Conservation (phyloP, 2,329 filamentous ascomycete species). For the Venturiaceae sp. region DNA sequence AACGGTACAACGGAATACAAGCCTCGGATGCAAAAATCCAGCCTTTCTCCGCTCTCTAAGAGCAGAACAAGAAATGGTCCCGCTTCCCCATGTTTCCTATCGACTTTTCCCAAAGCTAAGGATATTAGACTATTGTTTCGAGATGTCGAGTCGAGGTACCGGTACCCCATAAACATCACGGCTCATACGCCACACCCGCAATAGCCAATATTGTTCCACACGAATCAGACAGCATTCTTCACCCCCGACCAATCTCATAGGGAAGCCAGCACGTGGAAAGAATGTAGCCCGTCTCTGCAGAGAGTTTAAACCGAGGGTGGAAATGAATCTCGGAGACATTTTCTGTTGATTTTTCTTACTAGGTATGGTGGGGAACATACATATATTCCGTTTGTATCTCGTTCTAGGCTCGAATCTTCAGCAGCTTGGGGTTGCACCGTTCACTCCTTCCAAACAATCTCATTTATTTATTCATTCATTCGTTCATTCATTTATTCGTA, state of each 20-base stretch:
- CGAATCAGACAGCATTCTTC: neutral
- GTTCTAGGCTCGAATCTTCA: neutral
- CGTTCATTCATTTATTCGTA: neutral
- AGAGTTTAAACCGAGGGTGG: neutral
- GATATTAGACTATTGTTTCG: neutral
- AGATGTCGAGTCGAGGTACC: neutral
- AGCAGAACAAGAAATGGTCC: no score
- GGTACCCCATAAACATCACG: neutral
- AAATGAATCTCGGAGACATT: neutral
- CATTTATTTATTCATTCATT: neutral
- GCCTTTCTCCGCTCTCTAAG: no score
- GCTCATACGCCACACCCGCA: neutral
- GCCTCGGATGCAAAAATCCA: no score
- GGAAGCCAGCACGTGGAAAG: neutral
- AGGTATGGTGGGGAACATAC: neutral
- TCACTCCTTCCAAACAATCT: no score
- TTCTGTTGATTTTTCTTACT: neutral
- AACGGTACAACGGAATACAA: no score
- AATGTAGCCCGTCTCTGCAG: neutral
- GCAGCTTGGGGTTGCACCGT: no score
- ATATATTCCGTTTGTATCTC: neutral
- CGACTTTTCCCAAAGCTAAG: no score
- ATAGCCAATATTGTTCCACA: neutral
- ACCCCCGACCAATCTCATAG: neutral
- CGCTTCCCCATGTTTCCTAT: no score